Evolutionary conservation across 306 rosid genomes (phyloP).

Genomic region (Sechiopsis laciniata): DNA sequence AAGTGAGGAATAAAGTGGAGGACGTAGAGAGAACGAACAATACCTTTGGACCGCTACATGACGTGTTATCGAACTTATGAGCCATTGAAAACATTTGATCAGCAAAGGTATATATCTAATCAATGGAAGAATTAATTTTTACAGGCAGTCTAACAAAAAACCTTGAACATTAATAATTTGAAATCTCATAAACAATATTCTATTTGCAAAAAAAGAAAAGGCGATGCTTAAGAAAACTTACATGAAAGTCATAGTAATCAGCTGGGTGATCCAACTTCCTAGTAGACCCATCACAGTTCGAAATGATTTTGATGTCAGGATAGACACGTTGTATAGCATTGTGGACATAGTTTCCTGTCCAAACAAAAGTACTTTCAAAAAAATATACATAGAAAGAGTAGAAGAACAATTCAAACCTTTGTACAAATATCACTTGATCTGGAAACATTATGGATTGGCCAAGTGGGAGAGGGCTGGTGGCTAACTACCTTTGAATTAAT

Average conservation of each 20-base stretch:
- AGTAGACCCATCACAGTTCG: conserved; percentile 83
- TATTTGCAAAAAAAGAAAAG: conserved; percentile 16
- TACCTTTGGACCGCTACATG: conserved; percentile 60
- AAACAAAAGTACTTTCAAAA: conserved; percentile 14
- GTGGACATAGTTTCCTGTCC: conserved; percentile 65
- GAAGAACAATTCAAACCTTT: not conserved
- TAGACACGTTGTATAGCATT: conserved; percentile 54
- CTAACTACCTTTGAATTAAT: too few relatives aligned
- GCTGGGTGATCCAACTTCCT: conserved; percentile 72
- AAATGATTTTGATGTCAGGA: conserved; percentile 79
- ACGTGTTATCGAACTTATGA: conserved; percentile 39
- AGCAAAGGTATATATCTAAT: conserved; percentile 62
- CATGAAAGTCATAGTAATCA: conserved; percentile 85
- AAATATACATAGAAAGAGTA: not conserved
- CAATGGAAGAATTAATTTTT: conserved; percentile 5
- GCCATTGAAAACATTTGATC: conserved; percentile 59
- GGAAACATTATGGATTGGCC: conserved; percentile 74
- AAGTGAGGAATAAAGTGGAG: not conserved
- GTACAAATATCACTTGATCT: conserved; percentile 45
- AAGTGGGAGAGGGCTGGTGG: too few relatives aligned
- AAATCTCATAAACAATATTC: not conserved
- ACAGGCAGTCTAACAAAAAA: not conserved
- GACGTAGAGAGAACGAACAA: not conserved
- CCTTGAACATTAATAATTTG: not conserved
- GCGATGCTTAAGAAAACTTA: conserved; percentile 30